phyloP scores from a whole-genome alignment of 1,284 basidiomycete genomes.

The Puccinia horiana region DNA sequence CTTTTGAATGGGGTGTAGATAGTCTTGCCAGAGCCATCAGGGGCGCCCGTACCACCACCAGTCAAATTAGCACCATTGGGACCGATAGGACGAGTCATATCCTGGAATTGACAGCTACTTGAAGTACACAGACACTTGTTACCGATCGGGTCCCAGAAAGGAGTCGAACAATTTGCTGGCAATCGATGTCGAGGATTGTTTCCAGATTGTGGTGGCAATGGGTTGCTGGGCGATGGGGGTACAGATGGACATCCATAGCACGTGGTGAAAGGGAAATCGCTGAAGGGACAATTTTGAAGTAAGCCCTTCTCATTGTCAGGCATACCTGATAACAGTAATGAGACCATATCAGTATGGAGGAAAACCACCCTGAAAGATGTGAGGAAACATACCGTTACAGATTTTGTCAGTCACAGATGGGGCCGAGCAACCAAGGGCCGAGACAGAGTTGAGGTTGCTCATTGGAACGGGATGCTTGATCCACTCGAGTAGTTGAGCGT shows the following conservation, averaged over 20 bases:
- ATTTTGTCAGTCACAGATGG: constrained; percentile 66
- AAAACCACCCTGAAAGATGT: background rate
- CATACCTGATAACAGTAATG: constrained; percentile 30
- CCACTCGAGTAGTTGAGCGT: constrained; percentile 73
- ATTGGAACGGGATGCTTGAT: constrained; percentile 70
- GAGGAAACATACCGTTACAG: constrained; percentile 70
- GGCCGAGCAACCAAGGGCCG: constrained; percentile 67
- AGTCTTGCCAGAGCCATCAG: background rate
- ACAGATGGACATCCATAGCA: constrained; percentile 74
- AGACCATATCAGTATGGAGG: background rate
- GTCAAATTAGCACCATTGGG: constrained; percentile 72
- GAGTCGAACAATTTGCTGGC: constrained; percentile 72
- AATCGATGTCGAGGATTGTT: constrained; percentile 61
- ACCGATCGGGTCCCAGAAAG: constrained; percentile 74
- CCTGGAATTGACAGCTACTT: constrained; percentile 66
- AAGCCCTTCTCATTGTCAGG: constrained; percentile 59
- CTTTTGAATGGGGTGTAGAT: constrained; percentile 46
- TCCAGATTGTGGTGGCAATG: constrained; percentile 67
- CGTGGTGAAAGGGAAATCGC: constrained; percentile 69
- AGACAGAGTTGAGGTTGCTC: constrained; percentile 65
- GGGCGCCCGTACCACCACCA: constrained; percentile 53
- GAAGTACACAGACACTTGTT: constrained; percentile 69
- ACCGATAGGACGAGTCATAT: constrained; percentile 69
- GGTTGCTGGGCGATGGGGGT: constrained; percentile 65
- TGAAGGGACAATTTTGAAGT: constrained; percentile 67